phyloP scores from a whole-genome alignment of 2,329 filamentous ascomycete species.

The Elsinoe perseae region DNA sequence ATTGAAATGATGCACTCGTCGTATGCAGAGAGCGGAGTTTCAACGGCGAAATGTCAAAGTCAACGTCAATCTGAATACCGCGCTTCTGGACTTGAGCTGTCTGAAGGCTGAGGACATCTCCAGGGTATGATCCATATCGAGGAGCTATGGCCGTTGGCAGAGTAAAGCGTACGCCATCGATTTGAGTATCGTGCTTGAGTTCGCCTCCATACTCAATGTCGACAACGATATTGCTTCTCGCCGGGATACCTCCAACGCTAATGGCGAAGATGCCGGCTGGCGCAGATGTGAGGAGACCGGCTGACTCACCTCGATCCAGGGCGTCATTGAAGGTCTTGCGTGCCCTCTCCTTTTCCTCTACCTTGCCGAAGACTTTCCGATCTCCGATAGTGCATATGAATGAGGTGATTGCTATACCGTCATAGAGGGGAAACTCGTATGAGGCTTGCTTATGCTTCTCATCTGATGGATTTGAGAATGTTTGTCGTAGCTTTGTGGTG shows the following conservation, averaged over 20 bases:
- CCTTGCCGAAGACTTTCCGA: slow-evolving; percentile 54
- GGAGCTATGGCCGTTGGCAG: slow-evolving; percentile 61
- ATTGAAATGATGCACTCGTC: neutral
- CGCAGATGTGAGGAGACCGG: slow-evolving; percentile 58
- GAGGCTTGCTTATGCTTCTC: slow-evolving; percentile 46
- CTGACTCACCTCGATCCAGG: slow-evolving; percentile 50
- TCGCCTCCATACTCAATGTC: slow-evolving; percentile 61
- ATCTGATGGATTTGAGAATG: slow-evolving; percentile 51
- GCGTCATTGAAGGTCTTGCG: slow-evolving; percentile 53
- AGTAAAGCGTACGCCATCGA: slow-evolving; percentile 60
- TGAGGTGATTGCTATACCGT: slow-evolving; percentile 61
- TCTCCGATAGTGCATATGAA: slow-evolving; percentile 59
- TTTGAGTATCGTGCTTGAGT: slow-evolving; percentile 62
- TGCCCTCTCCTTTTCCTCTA: slow-evolving; percentile 59
- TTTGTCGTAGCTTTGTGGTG: slow-evolving; percentile 49
- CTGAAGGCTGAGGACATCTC: slow-evolving; percentile 25
- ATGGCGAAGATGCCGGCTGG: slow-evolving; percentile 60
- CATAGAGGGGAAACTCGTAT: slow-evolving; percentile 65
- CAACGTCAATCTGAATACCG: slow-evolving; percentile 50
- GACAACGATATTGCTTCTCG: slow-evolving; percentile 49
- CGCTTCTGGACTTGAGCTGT: slow-evolving; percentile 23
- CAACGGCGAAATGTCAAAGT: slow-evolving; percentile 51
- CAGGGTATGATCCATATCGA: slow-evolving; percentile 51
- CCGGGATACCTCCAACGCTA: slow-evolving; percentile 59
- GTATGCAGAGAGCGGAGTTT: slow-evolving; percentile 46